A percentile compares a stretch with the other conserved stretches of the same genome.
These are phyloP conservation scores for Fusarium compactum DNA, from an alignment of 2,329 filamentous ascomycete species.

Conservation along the genomic window DNA sequence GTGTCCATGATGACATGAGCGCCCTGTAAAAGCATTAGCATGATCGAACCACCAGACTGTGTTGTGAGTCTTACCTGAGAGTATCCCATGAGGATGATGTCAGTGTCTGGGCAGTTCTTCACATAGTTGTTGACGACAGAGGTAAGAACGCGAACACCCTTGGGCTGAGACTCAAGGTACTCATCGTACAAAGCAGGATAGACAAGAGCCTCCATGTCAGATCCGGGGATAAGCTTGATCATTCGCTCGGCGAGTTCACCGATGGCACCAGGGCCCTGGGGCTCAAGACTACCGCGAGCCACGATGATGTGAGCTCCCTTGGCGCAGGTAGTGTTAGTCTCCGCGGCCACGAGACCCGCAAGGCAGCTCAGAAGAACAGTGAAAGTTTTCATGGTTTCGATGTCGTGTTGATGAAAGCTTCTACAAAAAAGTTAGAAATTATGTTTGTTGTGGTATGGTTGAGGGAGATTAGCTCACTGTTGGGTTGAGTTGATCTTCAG, in stretches of 20 bases:
- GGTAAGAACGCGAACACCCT: conserved; percentile 27
- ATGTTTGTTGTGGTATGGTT: background rate
- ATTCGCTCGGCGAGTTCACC: conserved; percentile 24
- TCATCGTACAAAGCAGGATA: conserved; percentile 39
- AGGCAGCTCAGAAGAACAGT: conserved; percentile 10
- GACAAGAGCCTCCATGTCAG: conserved; percentile 35
- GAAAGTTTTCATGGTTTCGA: conserved; percentile 18
- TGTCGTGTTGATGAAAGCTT: background rate
- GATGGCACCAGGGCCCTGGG: conserved; percentile 36
- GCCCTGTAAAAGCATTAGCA: conserved; percentile 7
- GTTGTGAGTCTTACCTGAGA: conserved; percentile 6
- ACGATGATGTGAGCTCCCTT: conserved; percentile 40
- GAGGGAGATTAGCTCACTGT: background rate
- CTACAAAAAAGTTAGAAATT: background rate
- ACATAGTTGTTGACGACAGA: conserved; percentile 21
- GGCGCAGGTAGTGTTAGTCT: conserved; percentile 1
- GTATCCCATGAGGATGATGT: conserved; percentile 40
- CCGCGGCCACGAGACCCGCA: conserved; percentile 4
- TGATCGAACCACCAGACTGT: fast-evolving
- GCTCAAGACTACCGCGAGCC: conserved; percentile 36
- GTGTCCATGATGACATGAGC: conserved; percentile 27
- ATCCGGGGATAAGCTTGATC: conserved; percentile 16
- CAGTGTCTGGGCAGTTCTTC: conserved; percentile 28
- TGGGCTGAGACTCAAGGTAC: conserved; percentile 38
- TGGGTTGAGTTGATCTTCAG: background rate